Conservation (phyloP, 2,329 filamentous ascomycete species). For the Fusarium sp. region DNA sequence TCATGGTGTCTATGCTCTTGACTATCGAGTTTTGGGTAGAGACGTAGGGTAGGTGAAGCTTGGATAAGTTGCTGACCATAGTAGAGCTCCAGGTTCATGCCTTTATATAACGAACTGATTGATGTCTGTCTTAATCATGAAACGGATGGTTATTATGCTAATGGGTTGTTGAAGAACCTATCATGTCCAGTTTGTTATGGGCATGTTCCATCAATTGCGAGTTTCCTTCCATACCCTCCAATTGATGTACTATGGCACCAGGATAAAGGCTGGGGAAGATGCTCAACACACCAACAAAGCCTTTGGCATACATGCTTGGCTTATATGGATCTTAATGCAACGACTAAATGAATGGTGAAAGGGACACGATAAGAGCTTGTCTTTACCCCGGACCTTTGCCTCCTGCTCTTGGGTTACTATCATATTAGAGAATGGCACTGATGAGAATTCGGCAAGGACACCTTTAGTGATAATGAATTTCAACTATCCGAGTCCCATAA, state of each 20-base stretch:
- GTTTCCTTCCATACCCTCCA: not conserved
- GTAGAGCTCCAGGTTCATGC: not conserved
- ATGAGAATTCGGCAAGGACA: not conserved
- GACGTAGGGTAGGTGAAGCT: not conserved
- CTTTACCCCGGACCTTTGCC: not conserved
- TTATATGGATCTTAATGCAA: not conserved
- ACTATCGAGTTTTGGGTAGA: not conserved
- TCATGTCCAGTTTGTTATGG: too few relatives aligned
- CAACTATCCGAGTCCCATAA: not conserved
- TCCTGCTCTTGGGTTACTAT: not conserved
- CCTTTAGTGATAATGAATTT: not conserved
- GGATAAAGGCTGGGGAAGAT: not conserved
- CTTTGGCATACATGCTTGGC: not conserved
- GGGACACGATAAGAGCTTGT: not conserved
- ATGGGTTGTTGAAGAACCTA: not conserved
- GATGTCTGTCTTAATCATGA: not conserved
- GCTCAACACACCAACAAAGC: too few relatives aligned
- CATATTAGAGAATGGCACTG: not conserved
- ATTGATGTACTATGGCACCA: not conserved
- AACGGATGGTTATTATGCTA: too few relatives aligned
- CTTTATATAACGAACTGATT: not conserved
- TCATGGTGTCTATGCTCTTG: not conserved
- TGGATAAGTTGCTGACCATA: not conserved
- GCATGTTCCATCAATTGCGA: not conserved
- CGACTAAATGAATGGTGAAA: not conserved